Percentiles rank a stretch among this genome's conserved stretches.
These are phyloP conservation scores for Plantago coronopus DNA, from an alignment of 305 asterid genomes.

Conservation along the genomic window DNA sequence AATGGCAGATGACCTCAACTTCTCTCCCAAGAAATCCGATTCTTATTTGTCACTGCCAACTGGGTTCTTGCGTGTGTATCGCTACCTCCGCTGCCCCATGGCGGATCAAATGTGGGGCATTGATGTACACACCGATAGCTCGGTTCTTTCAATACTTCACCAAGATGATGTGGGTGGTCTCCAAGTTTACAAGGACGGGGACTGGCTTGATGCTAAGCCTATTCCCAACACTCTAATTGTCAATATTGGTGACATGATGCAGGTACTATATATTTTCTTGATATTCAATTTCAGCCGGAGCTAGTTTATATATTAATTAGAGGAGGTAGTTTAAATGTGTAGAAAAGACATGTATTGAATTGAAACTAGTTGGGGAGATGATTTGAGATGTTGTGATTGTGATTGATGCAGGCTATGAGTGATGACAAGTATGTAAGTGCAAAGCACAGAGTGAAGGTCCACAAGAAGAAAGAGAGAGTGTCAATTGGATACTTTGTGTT, in stretches of 20 bases:
- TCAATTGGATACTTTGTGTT: conserved; percentile 77
- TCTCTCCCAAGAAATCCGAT: conserved; percentile 29
- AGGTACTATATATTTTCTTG: too few species aligned
- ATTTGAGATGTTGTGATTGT: too few species aligned
- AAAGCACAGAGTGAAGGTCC: conserved; percentile 69
- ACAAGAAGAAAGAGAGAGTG: conserved; percentile 49
- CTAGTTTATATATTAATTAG: too few species aligned
- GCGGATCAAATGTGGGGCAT: conserved; percentile 56
- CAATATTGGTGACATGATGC: conserved; percentile 83
- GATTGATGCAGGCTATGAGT: conserved; percentile 54
- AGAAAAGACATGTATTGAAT: too few species aligned
- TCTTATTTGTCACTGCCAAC: conserved; percentile 49
- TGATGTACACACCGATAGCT: conserved; percentile 75
- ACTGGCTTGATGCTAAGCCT: conserved; percentile 66
- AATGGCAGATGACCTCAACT: conserved; percentile 42
- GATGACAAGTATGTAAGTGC: conserved; percentile 52
- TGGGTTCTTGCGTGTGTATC: conserved; percentile 66
- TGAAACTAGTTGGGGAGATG: too few species aligned
- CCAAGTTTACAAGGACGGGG: conserved; percentile 44
- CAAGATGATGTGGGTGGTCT: conserved; percentile 87
- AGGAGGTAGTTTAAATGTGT: too few species aligned
- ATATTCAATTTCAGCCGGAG: too few species aligned
- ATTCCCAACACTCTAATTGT: conserved; percentile 51
- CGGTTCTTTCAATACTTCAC: conserved; percentile 60
- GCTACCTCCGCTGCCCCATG: conserved; percentile 59